A percentile compares a stretch with the other conserved stretches of the same genome.
phyloP scores from a whole-genome alignment of 352 stramenopile species.

The Phytopythium litorale region DNA sequence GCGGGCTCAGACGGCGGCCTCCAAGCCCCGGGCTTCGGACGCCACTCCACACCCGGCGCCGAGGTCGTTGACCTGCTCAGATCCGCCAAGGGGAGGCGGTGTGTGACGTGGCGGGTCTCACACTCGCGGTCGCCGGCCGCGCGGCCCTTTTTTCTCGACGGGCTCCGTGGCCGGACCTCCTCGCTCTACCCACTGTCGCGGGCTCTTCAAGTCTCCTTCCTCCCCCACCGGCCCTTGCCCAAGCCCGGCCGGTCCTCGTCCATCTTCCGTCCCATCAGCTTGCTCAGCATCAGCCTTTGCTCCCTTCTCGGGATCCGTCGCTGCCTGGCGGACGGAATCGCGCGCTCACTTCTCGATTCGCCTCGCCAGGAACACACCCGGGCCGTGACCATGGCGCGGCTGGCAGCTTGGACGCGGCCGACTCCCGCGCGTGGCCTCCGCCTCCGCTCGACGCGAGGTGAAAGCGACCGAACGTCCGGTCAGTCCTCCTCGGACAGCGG shows the following conservation, averaged over 20 bases:
- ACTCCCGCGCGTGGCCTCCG: background rate
- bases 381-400: background rate
- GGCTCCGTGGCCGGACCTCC: constrained; percentile 2
- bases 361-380: background rate
- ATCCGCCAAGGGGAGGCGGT: background rate
- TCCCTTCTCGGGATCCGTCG: background rate
- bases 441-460: background rate
- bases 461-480: background rate
- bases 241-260: background rate
- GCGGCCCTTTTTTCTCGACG: background rate
- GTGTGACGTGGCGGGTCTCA: constrained; percentile 10
- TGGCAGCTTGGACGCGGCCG: background rate
- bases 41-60: background rate
- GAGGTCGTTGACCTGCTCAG: background rate
- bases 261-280: background rate
- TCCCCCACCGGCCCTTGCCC: background rate
- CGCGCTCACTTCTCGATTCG: background rate
- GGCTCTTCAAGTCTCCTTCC: constrained; percentile 7
- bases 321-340: background rate
- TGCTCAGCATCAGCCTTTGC: too few species aligned
- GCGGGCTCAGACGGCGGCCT: background rate
- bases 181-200: constrained; percentile 1
- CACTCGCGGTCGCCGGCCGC: background rate
- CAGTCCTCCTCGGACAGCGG: background rate
- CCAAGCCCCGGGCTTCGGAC: background rate